A percentile compares a stretch with the other conserved stretches of the same genome.
Evolutionary conservation across 2,329 filamentous ascomycete species (phyloP).

Genomic region (Amauroascus verrucosus): DNA sequence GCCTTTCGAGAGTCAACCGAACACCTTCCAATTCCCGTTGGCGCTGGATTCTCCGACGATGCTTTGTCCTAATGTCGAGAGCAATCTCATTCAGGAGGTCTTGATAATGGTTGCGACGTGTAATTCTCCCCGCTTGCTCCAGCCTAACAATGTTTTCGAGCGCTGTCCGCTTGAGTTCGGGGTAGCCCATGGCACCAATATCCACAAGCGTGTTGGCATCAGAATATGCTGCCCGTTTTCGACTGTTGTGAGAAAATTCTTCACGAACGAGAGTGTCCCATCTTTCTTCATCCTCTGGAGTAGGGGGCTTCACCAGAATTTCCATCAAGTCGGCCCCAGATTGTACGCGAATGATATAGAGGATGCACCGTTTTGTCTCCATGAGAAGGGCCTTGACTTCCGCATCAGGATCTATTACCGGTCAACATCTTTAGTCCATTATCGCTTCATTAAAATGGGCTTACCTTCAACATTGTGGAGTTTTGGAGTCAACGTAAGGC

Average conservation of each 20-base stretch:
- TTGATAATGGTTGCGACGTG: conserved; percentile 80
- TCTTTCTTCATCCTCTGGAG: conserved; percentile 74
- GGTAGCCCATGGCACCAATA: conserved; percentile 78
- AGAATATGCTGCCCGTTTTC: conserved; percentile 76
- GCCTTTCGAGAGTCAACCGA: conserved; percentile 38
- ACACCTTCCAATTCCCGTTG: conserved; percentile 72
- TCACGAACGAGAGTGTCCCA: conserved; percentile 75
- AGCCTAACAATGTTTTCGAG: conserved; percentile 88
- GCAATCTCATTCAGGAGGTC: conserved; percentile 97
- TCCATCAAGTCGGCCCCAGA: conserved; percentile 86
- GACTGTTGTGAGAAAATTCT: conserved; percentile 60
- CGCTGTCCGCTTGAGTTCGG: conserved; percentile 82
- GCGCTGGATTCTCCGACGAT: conserved; percentile 79
- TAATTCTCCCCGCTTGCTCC: conserved; percentile 78
- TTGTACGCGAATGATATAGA: conserved; percentile 97
- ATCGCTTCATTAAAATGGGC: neutral
- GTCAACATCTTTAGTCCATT: neutral
- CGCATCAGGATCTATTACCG: conserved; percentile 65
- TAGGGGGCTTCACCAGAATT: conserved; percentile 84
- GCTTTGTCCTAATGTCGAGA: conserved; percentile 93
- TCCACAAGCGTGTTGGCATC: conserved; percentile 74
- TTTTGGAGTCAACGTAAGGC: conserved; percentile 79
- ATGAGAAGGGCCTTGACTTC: conserved; percentile 89
- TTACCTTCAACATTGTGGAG: conserved; percentile 69
- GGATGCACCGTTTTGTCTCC: conserved; percentile 92